Conservation (phyloP, 2,329 filamentous ascomycete genomes). For the Biscogniauxia sp. region DNA sequence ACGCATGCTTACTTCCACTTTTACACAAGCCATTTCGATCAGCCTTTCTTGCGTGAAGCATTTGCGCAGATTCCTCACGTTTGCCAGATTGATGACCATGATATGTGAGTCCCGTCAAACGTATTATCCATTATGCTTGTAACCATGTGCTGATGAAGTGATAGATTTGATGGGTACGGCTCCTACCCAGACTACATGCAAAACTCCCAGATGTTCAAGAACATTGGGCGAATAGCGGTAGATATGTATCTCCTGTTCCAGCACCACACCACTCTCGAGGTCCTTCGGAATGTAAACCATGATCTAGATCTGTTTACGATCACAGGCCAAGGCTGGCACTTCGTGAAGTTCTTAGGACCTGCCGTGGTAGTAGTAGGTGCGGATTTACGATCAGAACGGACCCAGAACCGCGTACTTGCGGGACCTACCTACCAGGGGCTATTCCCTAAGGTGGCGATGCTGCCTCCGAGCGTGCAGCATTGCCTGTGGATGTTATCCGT, state of each 20-base stretch:
- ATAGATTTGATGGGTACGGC: slow-evolving; percentile 91
- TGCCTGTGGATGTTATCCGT: slow-evolving; percentile 96
- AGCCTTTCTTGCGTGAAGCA: slow-evolving; percentile 88
- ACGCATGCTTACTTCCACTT: slow-evolving; percentile 98
- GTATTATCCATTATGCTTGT: neutral
- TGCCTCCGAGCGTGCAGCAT: slow-evolving; percentile 92
- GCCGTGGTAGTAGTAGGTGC: slow-evolving; percentile 86
- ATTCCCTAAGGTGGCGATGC: slow-evolving; percentile 88
- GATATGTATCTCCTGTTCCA: slow-evolving; percentile 99
- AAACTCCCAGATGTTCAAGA: slow-evolving; percentile 95
- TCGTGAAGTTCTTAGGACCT: slow-evolving; percentile 93
- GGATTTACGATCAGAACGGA: slow-evolving; percentile 89
- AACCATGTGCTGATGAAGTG: slow-evolving; percentile 11
- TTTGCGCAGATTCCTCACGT: slow-evolving; percentile 97
- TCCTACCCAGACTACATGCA: slow-evolving; percentile 99
- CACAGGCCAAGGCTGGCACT: slow-evolving; percentile 97
- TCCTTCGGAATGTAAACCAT: slow-evolving; percentile 82
- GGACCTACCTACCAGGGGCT: slow-evolving; percentile 96
- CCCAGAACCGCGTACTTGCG: slow-evolving; percentile 86
- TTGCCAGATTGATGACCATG: slow-evolving; percentile 91
- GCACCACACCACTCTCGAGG: slow-evolving; percentile 92
- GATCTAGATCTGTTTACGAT: slow-evolving; percentile 94
- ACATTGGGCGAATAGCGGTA: slow-evolving; percentile 90
- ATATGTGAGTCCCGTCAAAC: slow-evolving; percentile 70
- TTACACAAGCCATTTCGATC: slow-evolving; percentile 97